Evolutionary conservation across 768 basidiomycete species (phyloP).

Genomic region (Rubroboletus satanas): DNA sequence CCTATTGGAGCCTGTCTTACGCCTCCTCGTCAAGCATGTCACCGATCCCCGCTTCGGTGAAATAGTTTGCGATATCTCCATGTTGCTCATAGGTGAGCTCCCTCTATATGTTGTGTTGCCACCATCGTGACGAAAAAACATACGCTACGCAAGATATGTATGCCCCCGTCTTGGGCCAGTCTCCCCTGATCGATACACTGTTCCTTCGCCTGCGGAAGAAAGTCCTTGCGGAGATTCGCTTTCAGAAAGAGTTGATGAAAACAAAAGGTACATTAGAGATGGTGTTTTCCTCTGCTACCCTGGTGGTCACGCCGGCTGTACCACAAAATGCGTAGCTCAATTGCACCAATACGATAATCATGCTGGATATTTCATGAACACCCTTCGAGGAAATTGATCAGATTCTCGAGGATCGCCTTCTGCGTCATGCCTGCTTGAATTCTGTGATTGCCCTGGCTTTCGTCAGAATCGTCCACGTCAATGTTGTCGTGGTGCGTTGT

Average conservation of each 20-base stretch:
- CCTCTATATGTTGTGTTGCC: background rate
- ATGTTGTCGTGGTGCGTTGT: constrained; percentile 71
- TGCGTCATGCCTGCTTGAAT: constrained; percentile 47
- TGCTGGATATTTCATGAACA: constrained; percentile 16
- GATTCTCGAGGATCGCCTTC: constrained; percentile 62
- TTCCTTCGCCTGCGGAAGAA: constrained; percentile 80
- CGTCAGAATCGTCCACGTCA: constrained; percentile 44
- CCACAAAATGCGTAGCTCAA: constrained; percentile 17
- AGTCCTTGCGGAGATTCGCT: constrained; percentile 78
- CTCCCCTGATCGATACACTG: constrained; percentile 84
- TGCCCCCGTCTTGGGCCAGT: constrained; percentile 85
- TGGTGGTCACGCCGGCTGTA: constrained; percentile 24
- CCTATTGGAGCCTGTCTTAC: constrained; percentile 86
- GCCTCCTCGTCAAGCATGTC: constrained; percentile 78
- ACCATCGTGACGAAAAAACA: constrained; percentile 5
- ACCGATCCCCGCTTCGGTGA: constrained; percentile 92
- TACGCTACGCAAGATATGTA: constrained; percentile 71
- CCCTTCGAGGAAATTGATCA: constrained; percentile 58
- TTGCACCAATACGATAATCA: background rate
- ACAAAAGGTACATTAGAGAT: constrained; percentile 87
- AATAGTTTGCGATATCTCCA: constrained; percentile 75
- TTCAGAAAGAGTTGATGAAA: constrained; percentile 83
- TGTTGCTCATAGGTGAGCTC: constrained; percentile 75
- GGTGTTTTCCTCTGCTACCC: constrained; percentile 63
- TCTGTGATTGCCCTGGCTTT: constrained; percentile 23